These are phyloP conservation scores for Rhodotorula kratochvilovae DNA, from an alignment of 768 basidiomycete genomes.

Conservation along the genomic window DNA sequence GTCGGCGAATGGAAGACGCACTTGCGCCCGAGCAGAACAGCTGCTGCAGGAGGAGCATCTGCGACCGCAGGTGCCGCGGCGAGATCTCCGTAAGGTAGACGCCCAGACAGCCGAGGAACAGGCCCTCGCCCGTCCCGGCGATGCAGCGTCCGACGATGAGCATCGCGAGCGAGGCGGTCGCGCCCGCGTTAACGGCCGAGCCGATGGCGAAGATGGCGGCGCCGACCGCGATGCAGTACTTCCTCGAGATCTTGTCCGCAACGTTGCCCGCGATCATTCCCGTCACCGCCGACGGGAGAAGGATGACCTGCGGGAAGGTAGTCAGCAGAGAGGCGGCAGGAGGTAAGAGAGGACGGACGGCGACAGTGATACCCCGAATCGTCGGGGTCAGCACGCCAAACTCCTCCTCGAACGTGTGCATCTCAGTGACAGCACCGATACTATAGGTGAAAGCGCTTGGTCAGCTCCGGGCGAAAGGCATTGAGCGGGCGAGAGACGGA, in stretches of 20 bases:
- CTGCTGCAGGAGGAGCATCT: conserved; percentile 51
- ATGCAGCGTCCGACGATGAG: conserved; percentile 54
- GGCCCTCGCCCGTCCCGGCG: conserved; percentile 46
- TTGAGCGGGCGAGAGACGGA: not conserved
- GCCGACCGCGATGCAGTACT: conserved; percentile 53
- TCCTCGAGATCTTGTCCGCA: conserved; percentile 54
- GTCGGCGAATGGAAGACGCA: conserved; percentile 42
- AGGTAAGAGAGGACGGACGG: not conserved
- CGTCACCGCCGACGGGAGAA: conserved; percentile 37
- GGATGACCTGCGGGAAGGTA: conserved; percentile 15
- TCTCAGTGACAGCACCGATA: conserved; percentile 54
- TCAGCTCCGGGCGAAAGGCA: not conserved
- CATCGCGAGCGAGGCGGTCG: conserved; percentile 43
- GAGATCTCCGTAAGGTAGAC: conserved; percentile 50
- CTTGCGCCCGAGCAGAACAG: conserved; percentile 53
- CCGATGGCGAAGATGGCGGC: conserved; percentile 52
- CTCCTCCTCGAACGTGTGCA: conserved; percentile 51
- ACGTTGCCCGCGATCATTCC: conserved; percentile 48
- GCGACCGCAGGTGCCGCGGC: conserved; percentile 51
- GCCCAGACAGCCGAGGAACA: not conserved
- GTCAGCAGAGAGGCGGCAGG: not conserved
- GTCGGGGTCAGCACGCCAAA: conserved; percentile 50
- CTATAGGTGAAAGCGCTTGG: not conserved
- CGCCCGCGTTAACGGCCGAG: conserved; percentile 44
- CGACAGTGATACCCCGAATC: conserved; percentile 50